phyloP scores from a whole-genome alignment of 257 asterid species.

The Pogostemon cablin region DNA sequence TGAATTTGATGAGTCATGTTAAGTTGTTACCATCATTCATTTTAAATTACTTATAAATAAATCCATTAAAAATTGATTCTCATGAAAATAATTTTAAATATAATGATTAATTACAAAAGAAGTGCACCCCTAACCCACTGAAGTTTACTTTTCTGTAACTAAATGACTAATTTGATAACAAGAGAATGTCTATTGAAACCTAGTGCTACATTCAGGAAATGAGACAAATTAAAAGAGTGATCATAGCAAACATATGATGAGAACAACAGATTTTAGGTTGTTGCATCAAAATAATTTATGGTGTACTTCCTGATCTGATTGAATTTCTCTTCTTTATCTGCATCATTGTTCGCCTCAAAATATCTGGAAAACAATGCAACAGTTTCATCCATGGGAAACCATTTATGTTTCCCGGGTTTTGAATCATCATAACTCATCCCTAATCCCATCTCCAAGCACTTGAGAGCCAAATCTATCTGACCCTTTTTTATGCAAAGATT shows the following conservation, averaged over 20 bases:
- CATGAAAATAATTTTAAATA: no score
- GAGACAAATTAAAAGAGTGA: not conserved
- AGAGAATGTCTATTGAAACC: not conserved
- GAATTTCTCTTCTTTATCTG: slow-evolving; percentile 50
- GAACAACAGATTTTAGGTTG: not conserved
- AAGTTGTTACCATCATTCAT: no score
- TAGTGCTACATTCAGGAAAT: not conserved
- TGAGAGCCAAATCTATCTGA: slow-evolving; percentile 59
- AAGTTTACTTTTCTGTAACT: no score
- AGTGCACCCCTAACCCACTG: no score
- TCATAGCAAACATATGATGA: not conserved
- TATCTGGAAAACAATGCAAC: slow-evolving; percentile 47
- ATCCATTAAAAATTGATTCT: no score
- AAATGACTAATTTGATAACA: no score
- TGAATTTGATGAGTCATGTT: no score
- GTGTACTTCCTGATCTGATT: slow-evolving; percentile 53
- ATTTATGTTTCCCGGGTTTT: slow-evolving; percentile 30
- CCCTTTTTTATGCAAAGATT: slow-evolving; percentile 46
- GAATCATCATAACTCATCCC: slow-evolving; percentile 48
- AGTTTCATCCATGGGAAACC: slow-evolving; percentile 63
- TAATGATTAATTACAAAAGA: no score
- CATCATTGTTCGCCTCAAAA: slow-evolving; percentile 54
- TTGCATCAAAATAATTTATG: slow-evolving; percentile 29
- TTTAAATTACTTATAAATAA: no score
- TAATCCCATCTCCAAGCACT: slow-evolving; percentile 67